These are phyloP conservation scores for Scheffersomyces coipomensis DNA, from an alignment of 805 yeast species.

Conservation along the genomic window DNA sequence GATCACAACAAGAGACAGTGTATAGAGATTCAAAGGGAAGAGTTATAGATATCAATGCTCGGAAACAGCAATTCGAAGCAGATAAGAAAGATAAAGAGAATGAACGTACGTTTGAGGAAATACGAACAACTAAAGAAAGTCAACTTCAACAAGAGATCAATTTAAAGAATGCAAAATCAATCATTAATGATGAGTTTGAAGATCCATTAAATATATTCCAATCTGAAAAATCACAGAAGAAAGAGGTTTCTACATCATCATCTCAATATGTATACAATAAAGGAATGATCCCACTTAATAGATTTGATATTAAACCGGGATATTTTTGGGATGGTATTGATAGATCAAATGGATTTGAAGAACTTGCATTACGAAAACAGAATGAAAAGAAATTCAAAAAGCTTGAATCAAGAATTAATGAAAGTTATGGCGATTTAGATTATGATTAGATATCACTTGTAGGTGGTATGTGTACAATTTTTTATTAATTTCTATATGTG, in stretches of 20 bases:
- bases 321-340: slow-evolving; percentile 84
- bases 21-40: slow-evolving; percentile 66
- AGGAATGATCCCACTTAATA: slow-evolving; percentile 59
- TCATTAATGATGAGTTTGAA: slow-evolving; percentile 41
- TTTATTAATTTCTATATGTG: neutral
- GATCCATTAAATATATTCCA: slow-evolving; percentile 63
- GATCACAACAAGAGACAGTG: slow-evolving; percentile 33
- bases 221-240: slow-evolving; percentile 9
- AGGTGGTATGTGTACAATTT: neutral
- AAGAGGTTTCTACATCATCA: slow-evolving; percentile 14
- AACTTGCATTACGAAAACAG: slow-evolving; percentile 47
- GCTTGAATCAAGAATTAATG: slow-evolving; percentile 12
- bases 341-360: slow-evolving; percentile 85
- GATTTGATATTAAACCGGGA: slow-evolving; percentile 80
- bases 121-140: slow-evolving; percentile 36
- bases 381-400: slow-evolving; percentile 30
- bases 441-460: neutral
- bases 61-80: slow-evolving; percentile 20
- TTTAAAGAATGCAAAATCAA: slow-evolving; percentile 19
- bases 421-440: slow-evolving; percentile 13
- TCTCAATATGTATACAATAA: slow-evolving; percentile 35
- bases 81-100: slow-evolving; percentile 15
- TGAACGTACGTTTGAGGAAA: slow-evolving; percentile 18
- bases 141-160: slow-evolving; percentile 24
- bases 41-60: slow-evolving; percentile 40